phyloP scores from a whole-genome alignment of 139 green algal genomes.

The Mesostigma viride region DNA sequence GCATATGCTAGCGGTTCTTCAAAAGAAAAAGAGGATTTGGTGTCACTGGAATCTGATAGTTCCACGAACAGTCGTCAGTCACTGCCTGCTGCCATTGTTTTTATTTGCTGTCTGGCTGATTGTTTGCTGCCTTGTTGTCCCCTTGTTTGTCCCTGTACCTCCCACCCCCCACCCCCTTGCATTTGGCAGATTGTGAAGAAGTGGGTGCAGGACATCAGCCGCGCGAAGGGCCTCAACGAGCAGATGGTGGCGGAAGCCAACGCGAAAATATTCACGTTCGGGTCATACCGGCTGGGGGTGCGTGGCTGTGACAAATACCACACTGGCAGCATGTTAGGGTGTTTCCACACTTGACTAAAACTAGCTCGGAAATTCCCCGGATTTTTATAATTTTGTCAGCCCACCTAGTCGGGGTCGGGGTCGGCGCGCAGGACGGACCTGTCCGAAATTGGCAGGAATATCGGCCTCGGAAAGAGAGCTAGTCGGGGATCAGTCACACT shows the following conservation, averaged over 20 bases:
- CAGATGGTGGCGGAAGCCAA: slow-evolving; percentile 53
- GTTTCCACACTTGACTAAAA: too few species aligned
- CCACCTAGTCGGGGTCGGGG: too few species aligned
- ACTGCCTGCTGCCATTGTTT: neutral
- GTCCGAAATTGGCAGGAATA: too few species aligned
- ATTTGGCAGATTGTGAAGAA: slow-evolving; percentile 44
- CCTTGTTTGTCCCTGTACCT: too few species aligned
- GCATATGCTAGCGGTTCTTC: neutral
- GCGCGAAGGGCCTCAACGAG: slow-evolving; percentile 32
- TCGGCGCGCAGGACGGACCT: too few species aligned
- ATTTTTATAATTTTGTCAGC: too few species aligned
- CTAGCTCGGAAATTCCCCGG: too few species aligned
- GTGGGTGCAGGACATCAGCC: slow-evolving; percentile 50
- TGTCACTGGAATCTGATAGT: neutral
- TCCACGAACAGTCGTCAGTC: neutral
- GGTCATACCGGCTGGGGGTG: slow-evolving; percentile 77
- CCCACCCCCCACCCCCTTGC: too few species aligned
- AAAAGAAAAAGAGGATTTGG: neutral
- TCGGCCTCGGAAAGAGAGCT: too few species aligned
- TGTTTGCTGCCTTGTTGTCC: neutral
- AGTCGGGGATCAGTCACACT: too few species aligned
- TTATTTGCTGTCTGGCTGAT: neutral
- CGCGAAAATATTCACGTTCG: slow-evolving; percentile 85
- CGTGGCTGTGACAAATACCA: too few species aligned
- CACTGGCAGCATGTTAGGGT: too few species aligned